Evolutionary conservation across 768 basidiomycete genomes (phyloP).

Genomic region (Kondoa malvinella): DNA sequence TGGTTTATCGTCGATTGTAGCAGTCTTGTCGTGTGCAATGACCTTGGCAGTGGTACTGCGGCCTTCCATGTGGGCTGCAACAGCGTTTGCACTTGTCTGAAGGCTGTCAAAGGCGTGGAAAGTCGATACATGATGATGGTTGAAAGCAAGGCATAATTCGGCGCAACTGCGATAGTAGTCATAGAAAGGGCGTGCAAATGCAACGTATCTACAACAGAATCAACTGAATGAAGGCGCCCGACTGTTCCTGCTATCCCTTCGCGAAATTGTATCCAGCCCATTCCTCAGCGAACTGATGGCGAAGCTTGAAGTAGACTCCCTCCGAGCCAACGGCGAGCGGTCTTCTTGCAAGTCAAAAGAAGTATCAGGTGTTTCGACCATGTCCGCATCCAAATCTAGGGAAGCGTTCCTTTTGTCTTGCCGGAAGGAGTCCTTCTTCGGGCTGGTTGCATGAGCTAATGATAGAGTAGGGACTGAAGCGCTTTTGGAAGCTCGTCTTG

Average conservation of each 20-base stretch:
- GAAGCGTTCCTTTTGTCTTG: background rate
- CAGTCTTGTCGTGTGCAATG: background rate
- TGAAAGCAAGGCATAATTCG: background rate
- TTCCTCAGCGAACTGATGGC: background rate
- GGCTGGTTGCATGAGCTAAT: background rate
- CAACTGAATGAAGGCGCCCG: background rate
- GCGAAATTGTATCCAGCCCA: background rate
- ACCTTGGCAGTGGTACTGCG: too few species aligned
- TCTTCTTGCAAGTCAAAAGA: background rate
- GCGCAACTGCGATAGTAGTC: too few species aligned
- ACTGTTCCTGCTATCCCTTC: background rate
- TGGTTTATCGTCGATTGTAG: conserved; percentile 54
- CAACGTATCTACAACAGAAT: background rate
- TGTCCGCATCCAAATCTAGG: background rate
- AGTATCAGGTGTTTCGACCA: too few species aligned
- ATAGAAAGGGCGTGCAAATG: background rate
- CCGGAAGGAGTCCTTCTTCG: background rate
- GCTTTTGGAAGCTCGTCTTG: background rate
- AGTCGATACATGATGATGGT: background rate
- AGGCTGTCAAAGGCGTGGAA: too few species aligned
- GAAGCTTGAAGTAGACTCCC: background rate
- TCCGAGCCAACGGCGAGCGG: background rate
- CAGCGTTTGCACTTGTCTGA: too few species aligned
- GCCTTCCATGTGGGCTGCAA: too few species aligned
- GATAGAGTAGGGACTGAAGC: background rate